Conservation (phyloP, 1,139 yeast genomes). For the Yamadazyma pseudoaaseri region DNA sequence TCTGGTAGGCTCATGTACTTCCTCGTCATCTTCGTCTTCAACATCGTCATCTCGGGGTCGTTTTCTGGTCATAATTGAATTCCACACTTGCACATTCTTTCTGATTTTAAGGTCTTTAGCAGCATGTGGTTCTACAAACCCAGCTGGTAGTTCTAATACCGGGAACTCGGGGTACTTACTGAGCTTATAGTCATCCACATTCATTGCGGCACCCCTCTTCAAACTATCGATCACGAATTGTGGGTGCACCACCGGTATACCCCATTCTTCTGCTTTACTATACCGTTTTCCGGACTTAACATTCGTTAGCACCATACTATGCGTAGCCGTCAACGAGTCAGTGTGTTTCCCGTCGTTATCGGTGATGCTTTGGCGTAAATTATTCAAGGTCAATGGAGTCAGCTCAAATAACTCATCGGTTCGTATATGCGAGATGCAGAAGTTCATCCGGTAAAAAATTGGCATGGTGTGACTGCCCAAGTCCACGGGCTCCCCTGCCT, state of each 20-base stretch:
- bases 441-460: conserved; percentile 45
- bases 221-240: conserved; percentile 69
- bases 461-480: conserved; percentile 31
- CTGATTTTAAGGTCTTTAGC: conserved; percentile 16
- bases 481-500: conserved; percentile 33
- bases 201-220: conserved; percentile 58
- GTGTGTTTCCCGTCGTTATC: conserved; percentile 60
- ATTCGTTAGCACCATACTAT: conserved; percentile 53
- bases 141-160: conserved; percentile 6
- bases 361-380: conserved; percentile 29
- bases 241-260: conserved; percentile 69
- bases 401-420: conserved; percentile 19
- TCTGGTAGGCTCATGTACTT: background rate
- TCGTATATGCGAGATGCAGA: conserved; percentile 55
- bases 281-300: conserved; percentile 60
- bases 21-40: background rate
- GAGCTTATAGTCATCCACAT: conserved; percentile 42
- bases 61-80: conserved; percentile 40
- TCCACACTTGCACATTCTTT: conserved; percentile 42
- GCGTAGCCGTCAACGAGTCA: conserved; percentile 53
- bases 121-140: conserved; percentile 15
- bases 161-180: conserved; percentile 16
- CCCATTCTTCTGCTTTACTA: conserved; percentile 65
- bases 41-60: conserved; percentile 2
- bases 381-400: conserved; percentile 2